Conservation (phyloP, 495 filamentous ascomycete species). For the Xylaria palmicola region DNA sequence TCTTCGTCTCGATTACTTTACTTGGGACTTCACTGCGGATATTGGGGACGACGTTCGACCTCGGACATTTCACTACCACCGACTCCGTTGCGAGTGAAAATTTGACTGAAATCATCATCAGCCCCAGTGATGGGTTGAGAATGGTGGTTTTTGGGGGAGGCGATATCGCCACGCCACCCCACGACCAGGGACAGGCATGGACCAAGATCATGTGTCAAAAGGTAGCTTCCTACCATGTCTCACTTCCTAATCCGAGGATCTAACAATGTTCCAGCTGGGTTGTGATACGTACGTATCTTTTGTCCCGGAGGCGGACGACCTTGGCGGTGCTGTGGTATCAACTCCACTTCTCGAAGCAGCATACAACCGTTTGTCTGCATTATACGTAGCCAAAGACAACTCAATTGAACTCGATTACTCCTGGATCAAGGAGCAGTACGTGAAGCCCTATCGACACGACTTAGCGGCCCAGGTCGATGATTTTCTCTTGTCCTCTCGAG, state of each 20-base stretch:
- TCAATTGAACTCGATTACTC: conserved; percentile 35
- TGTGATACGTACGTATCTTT: conserved; percentile 35
- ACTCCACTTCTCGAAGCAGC: conserved; percentile 33
- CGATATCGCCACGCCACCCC: conserved; percentile 20
- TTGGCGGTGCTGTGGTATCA: conserved; percentile 28
- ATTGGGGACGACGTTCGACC: neutral
- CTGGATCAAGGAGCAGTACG: conserved; percentile 36
- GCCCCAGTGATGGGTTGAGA: conserved; percentile 14
- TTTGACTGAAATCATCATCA: neutral
- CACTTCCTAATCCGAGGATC: neutral
- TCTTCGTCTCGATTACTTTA: neutral
- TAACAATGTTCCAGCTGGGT: conserved; percentile 29
- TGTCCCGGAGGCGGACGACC: conserved; percentile 23
- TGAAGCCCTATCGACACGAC: conserved; percentile 33
- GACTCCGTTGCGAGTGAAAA: neutral
- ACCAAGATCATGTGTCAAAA: conserved; percentile 17
- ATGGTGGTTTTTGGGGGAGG: conserved; percentile 29
- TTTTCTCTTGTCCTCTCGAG: conserved; percentile 34
- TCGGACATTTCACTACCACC: neutral
- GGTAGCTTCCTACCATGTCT: neutral
- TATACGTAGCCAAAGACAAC: conserved; percentile 7
- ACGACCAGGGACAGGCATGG: conserved; percentile 3
- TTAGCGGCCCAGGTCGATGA: conserved; percentile 39
- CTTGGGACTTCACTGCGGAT: neutral
- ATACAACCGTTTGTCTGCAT: conserved; percentile 16